Conservation (phyloP, 306 rosid species). For the Prunus padus region DNA sequence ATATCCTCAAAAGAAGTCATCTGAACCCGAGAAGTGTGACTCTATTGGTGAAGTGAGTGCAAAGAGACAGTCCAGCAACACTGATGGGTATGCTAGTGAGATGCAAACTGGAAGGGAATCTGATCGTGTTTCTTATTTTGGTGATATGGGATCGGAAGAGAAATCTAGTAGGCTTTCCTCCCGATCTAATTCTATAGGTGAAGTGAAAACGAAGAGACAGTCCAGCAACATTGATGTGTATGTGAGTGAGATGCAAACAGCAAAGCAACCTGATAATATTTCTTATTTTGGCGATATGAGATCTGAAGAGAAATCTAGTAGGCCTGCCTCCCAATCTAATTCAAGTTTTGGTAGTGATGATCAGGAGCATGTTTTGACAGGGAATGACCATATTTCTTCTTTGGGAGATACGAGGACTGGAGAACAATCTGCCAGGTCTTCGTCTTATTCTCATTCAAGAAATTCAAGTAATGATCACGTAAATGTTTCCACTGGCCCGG, state of each 20-base stretch:
- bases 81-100: conserved; percentile 35
- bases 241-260: conserved; percentile 34
- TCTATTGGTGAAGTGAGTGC: conserved; percentile 24
- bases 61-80: conserved; percentile 39
- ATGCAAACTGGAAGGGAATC: conserved; percentile 29
- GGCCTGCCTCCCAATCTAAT: conserved; percentile 45
- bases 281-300: conserved; percentile 41
- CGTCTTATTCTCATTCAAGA: conserved; percentile 45
- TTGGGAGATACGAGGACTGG: conserved; percentile 33
- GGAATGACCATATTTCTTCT: conserved; percentile 26
- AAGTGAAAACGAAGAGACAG: conserved; percentile 37
- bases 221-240: conserved; percentile 38
- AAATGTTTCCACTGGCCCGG: conserved; percentile 31
- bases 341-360: conserved; percentile 38
- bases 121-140: conserved; percentile 37
- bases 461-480: conserved; percentile 31
- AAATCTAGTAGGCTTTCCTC: conserved; percentile 40
- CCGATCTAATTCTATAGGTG: conserved; percentile 39
- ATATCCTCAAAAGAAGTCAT: conserved; percentile 39
- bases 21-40: conserved; percentile 39
- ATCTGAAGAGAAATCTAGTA: conserved; percentile 38
- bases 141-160: conserved; percentile 36
- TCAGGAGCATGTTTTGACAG: conserved; percentile 37
- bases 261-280: conserved; percentile 36
- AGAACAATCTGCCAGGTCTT: conserved; percentile 35